phyloP scores from a whole-genome alignment of 2,329 filamentous ascomycete species.

The Epicoccum nigrum region DNA sequence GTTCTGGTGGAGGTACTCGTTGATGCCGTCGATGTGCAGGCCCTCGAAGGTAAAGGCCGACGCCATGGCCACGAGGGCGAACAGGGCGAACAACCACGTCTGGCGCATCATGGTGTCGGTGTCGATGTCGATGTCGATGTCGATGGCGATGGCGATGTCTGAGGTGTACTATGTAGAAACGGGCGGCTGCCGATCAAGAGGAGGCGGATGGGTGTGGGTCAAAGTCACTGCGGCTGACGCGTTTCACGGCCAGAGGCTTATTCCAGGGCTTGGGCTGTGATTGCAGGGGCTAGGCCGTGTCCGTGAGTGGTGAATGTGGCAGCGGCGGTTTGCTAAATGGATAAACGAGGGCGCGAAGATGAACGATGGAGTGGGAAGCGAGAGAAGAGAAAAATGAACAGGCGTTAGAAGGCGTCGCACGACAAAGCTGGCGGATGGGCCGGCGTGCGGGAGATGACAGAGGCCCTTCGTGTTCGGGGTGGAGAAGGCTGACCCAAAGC shows the following conservation, averaged over 20 bases:
- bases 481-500: conserved; percentile 5
- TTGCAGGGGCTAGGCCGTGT: neutral
- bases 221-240: conserved; percentile 28
- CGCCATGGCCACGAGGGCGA: conserved; percentile 39
- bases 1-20: conserved; percentile 43
- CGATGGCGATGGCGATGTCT: too few relatives aligned
- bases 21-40: conserved; percentile 43
- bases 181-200: conserved; percentile 18
- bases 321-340: conserved; percentile 14
- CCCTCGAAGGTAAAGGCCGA: conserved; percentile 41
- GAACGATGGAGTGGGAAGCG: too few relatives aligned
- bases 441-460: conserved; percentile 17
- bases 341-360: conserved; percentile 19
- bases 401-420: conserved; percentile 8
- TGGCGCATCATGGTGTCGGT: conserved; percentile 36
- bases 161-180: conserved; percentile 26
- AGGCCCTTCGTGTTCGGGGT: conserved; percentile 2
- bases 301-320: conserved; percentile 1
- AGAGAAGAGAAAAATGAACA: conserved; percentile 6
- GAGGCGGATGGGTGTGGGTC: conserved; percentile 2
- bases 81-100: conserved; percentile 43
- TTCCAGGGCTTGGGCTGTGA: neutral
- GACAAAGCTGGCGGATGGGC: conserved; percentile 14
- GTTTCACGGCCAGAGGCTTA: conserved; percentile 16
- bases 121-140: too few relatives aligned